Conservation (phyloP, 2,329 filamentous ascomycete species). For the Dothistroma pini region DNA sequence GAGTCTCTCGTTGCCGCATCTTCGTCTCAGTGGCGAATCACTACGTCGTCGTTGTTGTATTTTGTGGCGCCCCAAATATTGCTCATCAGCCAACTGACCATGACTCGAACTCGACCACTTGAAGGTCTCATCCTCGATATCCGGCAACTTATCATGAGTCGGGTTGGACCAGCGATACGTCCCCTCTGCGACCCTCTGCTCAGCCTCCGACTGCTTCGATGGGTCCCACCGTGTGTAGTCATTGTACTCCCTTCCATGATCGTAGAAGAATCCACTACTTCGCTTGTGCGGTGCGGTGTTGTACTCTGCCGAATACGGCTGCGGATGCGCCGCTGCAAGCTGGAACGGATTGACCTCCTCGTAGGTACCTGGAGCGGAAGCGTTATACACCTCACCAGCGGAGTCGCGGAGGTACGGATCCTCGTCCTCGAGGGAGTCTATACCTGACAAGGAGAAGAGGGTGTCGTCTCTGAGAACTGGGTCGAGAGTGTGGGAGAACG, state of each 20-base stretch:
- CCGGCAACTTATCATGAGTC: neutral
- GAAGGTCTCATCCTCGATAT: neutral
- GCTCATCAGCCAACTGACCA: neutral
- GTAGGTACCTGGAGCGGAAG: neutral
- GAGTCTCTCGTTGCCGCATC: neutral
- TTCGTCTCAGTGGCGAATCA: neutral
- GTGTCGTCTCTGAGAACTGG: neutral
- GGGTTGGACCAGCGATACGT: neutral
- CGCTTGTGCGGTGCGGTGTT: neutral
- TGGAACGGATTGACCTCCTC: neutral
- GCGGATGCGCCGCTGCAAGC: neutral
- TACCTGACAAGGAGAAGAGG: neutral
- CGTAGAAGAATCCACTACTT: neutral
- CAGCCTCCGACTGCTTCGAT: neutral
- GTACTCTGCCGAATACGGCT: neutral
- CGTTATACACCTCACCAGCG: neutral
- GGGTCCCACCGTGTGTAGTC: neutral
- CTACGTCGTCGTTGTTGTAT: neutral
- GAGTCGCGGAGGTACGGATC: neutral
- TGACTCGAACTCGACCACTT: neutral
- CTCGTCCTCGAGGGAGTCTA: neutral
- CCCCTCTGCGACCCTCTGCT: neutral
- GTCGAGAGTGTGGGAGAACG: constrained; percentile 4
- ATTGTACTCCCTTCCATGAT: neutral
- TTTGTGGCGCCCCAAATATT: neutral